Percentiles rank a stretch among this genome's conserved stretches.
phyloP scores from a whole-genome alignment of 257 asterid genomes.

The Solanum tacnaense region DNA sequence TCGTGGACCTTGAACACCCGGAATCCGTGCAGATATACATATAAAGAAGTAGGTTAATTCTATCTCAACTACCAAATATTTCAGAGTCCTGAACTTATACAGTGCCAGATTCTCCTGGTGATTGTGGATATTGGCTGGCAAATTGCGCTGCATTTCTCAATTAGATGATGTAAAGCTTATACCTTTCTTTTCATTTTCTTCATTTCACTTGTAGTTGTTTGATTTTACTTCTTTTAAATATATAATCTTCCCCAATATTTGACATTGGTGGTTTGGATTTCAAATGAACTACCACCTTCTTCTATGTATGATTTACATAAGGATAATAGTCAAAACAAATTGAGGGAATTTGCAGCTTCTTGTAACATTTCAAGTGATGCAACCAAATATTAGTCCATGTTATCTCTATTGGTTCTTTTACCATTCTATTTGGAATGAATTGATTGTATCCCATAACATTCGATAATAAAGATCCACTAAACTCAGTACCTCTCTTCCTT shows the following conservation, averaged over 20 bases:
- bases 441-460: neutral
- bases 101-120: constrained; percentile 14
- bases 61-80: constrained; percentile 3
- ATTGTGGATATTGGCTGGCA: constrained; percentile 20
- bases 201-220: constrained; percentile 17
- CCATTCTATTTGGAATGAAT: neutral
- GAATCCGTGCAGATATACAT: neutral
- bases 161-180: constrained; percentile 19
- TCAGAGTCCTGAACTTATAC: constrained; percentile 12
- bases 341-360: neutral
- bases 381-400: neutral
- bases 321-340: neutral
- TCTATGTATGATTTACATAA: neutral
- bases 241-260: neutral
- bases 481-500: neutral
- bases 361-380: neutral
- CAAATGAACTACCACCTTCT: neutral
- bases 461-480: neutral
- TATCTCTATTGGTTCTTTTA: neutral
- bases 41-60: constrained; percentile 9
- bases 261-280: neutral
- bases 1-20: constrained; percentile 55
- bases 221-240: neutral
- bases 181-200: constrained; percentile 5
- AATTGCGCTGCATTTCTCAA: constrained; percentile 19